These are phyloP conservation scores for Flaveria floridana DNA, from an alignment of 140 eudicot species.

Conservation along the genomic window DNA sequence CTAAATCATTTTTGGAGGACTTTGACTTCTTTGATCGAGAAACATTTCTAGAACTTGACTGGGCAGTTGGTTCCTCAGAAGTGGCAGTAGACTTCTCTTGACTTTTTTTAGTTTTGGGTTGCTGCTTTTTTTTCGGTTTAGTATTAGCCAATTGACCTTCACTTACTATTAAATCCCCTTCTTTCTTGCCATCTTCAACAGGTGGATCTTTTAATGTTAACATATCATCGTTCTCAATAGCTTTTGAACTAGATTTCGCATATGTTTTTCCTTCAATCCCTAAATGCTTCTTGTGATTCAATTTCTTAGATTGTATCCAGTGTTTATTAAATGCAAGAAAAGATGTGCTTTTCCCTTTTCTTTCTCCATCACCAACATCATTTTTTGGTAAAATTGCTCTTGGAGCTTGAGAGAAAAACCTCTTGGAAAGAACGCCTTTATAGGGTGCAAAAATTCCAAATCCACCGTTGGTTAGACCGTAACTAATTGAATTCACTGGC, in stretches of 20 bases:
- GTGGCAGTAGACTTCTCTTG: conserved; percentile 40
- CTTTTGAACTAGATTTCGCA: conserved; percentile 34
- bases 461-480: conserved; percentile 39
- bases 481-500: conserved; percentile 30
- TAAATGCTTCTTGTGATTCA: conserved; percentile 37
- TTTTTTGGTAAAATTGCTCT: conserved; percentile 33
- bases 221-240: conserved; percentile 32
- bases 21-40: conserved; percentile 47
- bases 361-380: conserved; percentile 35
- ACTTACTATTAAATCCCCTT: conserved; percentile 16
- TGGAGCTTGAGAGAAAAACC: conserved; percentile 50
- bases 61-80: conserved; percentile 35
- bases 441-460: conserved; percentile 33
- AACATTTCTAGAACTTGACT: conserved; percentile 37
- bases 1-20: conserved; percentile 23
- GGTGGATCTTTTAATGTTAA: conserved; percentile 32
- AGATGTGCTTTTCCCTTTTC: conserved; percentile 20
- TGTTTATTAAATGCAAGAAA: conserved; percentile 37
- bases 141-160: conserved; percentile 31
- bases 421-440: conserved; percentile 31
- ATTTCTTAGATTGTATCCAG: conserved; percentile 42
- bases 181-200: conserved; percentile 37
- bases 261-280: conserved; percentile 27
- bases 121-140: conserved; percentile 45
- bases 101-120: conserved; percentile 44